Conservation (phyloP, 169 alveolate genomes). For the Plasmodium adleri region DNA sequence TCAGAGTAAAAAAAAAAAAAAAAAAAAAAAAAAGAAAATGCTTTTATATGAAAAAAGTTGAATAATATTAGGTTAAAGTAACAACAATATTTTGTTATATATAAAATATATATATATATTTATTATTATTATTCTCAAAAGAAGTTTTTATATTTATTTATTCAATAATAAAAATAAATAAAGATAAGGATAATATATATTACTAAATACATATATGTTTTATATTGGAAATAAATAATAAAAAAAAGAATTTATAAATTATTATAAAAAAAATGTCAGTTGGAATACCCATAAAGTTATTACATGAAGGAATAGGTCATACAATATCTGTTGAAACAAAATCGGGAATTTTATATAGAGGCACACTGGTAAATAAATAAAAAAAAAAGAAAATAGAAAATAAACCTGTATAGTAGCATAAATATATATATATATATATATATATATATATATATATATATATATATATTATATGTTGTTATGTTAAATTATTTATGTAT, state of each 20-base stretch:
- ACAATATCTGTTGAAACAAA: constrained; percentile 98
- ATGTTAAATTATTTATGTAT: neutral
- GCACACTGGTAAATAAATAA: constrained; percentile 94
- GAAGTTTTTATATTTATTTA: neutral
- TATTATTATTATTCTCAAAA: neutral
- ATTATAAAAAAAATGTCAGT: constrained; percentile 87
- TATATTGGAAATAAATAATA: neutral
- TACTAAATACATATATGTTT: constrained; percentile 1
- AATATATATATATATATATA: neutral
- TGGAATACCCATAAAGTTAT: constrained; percentile 97
- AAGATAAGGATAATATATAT: neutral
- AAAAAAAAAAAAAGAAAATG: too few species aligned
- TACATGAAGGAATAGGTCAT: constrained; percentile 99
- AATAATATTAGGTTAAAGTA: neutral
- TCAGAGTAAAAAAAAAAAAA: too few species aligned
- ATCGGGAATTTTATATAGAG: constrained; percentile 95
- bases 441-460: neutral
- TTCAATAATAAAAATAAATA: too few species aligned
- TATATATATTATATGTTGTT: neutral
- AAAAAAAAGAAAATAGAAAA: constrained; percentile 7
- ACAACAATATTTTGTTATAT: neutral
- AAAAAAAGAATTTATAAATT: too few species aligned
- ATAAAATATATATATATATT: neutral
- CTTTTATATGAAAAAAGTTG: neutral
- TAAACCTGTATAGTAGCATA: neutral